Base-by-base conservation (phyloP, 345 rosid species). In the Ceriops zippeliana region DNA sequence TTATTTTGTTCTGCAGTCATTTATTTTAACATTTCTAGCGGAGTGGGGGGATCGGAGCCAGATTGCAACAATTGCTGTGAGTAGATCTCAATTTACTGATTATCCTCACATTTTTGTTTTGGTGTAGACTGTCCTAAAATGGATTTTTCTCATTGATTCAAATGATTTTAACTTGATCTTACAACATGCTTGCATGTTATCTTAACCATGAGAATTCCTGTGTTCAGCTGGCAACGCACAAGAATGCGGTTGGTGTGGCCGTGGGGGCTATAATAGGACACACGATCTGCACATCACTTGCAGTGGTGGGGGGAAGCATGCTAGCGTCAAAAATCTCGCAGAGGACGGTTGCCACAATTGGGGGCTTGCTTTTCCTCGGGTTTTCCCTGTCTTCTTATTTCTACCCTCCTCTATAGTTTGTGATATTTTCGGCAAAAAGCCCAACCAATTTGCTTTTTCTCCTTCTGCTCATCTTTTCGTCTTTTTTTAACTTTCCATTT, bases 41-140 rank as follows among this genome's bases (percentile, higher is more conserved):
- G 99, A 96, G 82, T 96, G 99, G 99, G 98, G 98, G 0, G 99
- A 96, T 69, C 93, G 98, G 62, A 96, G 99, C 83, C 98, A 96
- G 83, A 96, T 96, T 42, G 99, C 99, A 56, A 96, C 99, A 76
- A 96, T 96, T 71, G 99, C 99, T 73, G 99, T 96, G 86, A 90
- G 98, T 64, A 46, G 42, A 70, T 58, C 31, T 37, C 54, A 64
- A 46, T 63, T 60, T 70, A 35, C 58, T 13, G 17, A 42, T 42
- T 42, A 42, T 42, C 19, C 49, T 42, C 3, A 16, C 49, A 42
- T 13, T 42, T 42, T 42, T 11, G 49, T 11, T 42, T 42, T 3
- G 19, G 49, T 0, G 49, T 13, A 17, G 17, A 42, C 17, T 1
- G 17, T 17, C 49, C 5, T 15, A 11, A 42, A 42, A 13, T 42